Evolutionary conservation across 2,329 filamentous ascomycete genomes (phyloP).

Genomic region (Xylariaceae sp.): DNA sequence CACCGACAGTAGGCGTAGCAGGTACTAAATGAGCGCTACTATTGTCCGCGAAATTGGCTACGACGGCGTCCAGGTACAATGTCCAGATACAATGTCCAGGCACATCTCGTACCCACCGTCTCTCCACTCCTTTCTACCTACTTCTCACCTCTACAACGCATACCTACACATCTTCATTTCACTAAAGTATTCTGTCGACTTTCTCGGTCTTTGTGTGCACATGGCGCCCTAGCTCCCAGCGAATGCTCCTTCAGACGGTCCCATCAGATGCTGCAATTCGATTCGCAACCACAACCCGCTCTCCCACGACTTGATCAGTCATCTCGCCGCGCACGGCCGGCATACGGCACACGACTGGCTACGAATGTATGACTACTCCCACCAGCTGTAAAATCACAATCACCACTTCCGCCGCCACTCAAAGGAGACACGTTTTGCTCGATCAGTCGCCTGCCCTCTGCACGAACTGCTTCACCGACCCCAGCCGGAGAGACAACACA

Average conservation of each 20-base stretch:
- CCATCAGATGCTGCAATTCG: neutral
- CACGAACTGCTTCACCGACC: conserved; percentile 10
- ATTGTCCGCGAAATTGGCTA: no score
- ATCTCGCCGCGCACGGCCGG: conserved; percentile 1
- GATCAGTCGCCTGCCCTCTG: neutral
- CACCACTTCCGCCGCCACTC: neutral
- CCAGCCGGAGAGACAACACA: conserved; percentile 1
- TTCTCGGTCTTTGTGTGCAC: neutral
- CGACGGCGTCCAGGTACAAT: no score
- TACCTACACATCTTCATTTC: neutral
- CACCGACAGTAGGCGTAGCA: no score
- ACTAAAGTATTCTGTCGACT: neutral
- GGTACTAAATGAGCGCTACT: no score
- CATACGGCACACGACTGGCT: neutral
- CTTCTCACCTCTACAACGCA: neutral
- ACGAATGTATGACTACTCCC: neutral
- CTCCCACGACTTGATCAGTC: conserved; percentile 3
- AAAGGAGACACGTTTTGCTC: neutral
- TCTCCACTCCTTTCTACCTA: neutral
- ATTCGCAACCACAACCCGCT: conserved; percentile 2
- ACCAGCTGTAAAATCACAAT: neutral
- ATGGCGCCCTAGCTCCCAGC: neutral
- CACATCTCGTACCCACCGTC: neutral
- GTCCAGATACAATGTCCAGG: neutral
- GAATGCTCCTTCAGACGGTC: neutral